phyloP scores from a whole-genome alignment of 1,139 yeast genomes.

The Petasospora fabianii region DNA sequence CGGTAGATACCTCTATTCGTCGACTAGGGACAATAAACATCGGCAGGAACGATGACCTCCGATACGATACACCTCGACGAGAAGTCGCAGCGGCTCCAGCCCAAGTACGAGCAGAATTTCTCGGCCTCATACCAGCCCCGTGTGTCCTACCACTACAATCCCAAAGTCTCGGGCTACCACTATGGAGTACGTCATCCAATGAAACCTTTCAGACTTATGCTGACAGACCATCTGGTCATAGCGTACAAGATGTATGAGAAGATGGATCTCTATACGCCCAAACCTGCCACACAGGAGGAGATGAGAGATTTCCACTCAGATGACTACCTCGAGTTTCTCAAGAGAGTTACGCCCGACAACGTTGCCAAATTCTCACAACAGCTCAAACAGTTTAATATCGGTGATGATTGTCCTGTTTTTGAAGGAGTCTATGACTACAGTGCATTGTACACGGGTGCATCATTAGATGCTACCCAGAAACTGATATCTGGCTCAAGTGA shows the following conservation, averaged over 20 bases:
- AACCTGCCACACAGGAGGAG: conserved; percentile 79
- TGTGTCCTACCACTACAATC: conserved; percentile 88
- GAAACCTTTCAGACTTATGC: conserved; percentile 95
- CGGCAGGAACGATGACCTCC: conserved; percentile 9
- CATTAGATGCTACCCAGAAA: conserved; percentile 87
- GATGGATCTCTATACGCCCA: conserved; percentile 86
- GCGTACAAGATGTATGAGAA: conserved; percentile 81
- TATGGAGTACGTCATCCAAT: conserved; percentile 94
- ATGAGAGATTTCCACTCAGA: conserved; percentile 77
- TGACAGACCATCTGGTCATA: conserved; percentile 87
- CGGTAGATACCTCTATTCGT: not conserved
- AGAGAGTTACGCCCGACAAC: conserved; percentile 79
- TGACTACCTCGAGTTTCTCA: conserved; percentile 80
- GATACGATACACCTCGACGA: conserved; percentile 44
- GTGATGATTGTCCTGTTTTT: conserved; percentile 97
- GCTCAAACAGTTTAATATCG: conserved; percentile 80
- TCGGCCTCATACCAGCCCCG: conserved; percentile 39
- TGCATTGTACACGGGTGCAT: conserved; percentile 85
- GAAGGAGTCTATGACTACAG: conserved; percentile 92
- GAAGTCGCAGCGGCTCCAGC: conserved; percentile 55
- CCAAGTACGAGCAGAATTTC: conserved; percentile 45
- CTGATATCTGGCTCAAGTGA: conserved; percentile 83
- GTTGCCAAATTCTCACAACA: conserved; percentile 55
- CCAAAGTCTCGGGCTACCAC: conserved; percentile 76
- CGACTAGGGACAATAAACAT: too few species aligned